Base-by-base conservation (phyloP, 768 basidiomycete genomes). In the Sporobolomyces roseus region DNA sequence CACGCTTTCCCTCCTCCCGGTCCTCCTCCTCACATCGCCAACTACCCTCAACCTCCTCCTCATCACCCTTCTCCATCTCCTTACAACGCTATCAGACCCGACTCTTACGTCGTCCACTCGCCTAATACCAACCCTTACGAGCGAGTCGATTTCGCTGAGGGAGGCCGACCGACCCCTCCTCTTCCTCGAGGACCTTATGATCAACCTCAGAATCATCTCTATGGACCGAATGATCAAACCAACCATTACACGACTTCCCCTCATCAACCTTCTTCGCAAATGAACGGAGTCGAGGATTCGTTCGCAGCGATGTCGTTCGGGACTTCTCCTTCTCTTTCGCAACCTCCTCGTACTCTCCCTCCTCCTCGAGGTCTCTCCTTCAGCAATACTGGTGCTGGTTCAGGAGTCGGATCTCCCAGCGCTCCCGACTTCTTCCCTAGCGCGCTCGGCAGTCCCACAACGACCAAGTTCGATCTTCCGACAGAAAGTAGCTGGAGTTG, bases 131-230 rank as follows among this genome's bases (percentile, higher is more conserved):
- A 65, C 36, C 71, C 71, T 0, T 73, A 73, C 58, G 71, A 66
- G 56, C 67, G 64, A 46, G 71, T 73, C 52, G 61, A 66, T 23
- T 73, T 73, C 48, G 67, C 61, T 25, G 67, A 69, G 19, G 71
- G 71, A 4, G 71, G 71, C 5, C 41, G 68, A 0, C 58, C 68
- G 14, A 49, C 59, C 3, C 35, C 33, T 23, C 58, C 58, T 23
- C 32, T 60, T 2, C 32, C 32, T 12, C 58, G 43, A 43, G 56
- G 56, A 19, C 38, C 43, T 9, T 58, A 58, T 41, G 56, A 58
- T 13, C 43, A 38, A 29, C 25, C 2, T 21, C 38, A 27, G 14
- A 41, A 45, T 9, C 45, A 41, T 17, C 38, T n/a, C 38, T 9
- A 9, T 41, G 38, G 17, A 41, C 45, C 29, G 29, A 29, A 17